A percentile compares a stretch with the other conserved stretches of the same genome.
These are phyloP conservation scores for Thoreauomyces humboldtii DNA, from an alignment of 192 early-diverging fungal genomes.

Conservation along the genomic window DNA sequence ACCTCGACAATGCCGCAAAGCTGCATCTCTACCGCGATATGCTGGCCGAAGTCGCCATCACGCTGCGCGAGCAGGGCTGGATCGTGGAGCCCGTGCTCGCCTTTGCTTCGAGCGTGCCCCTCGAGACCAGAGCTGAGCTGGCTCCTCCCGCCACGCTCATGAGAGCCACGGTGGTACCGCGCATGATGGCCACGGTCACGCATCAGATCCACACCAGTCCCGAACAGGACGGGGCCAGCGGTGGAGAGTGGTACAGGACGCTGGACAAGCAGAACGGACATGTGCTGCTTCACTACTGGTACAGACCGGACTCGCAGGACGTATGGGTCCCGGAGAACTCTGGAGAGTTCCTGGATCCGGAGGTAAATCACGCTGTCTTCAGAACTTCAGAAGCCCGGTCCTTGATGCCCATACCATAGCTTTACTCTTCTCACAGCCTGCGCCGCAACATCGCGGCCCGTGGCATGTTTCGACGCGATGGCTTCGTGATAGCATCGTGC, in stretches of 20 bases:
- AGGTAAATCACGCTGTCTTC: slow-evolving; percentile 1
- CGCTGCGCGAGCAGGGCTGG: neutral
- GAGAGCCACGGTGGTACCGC: slow-evolving; percentile 7
- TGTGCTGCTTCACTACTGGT: slow-evolving; percentile 34
- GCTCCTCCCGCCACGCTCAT: slow-evolving; percentile 1
- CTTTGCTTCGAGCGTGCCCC: neutral
- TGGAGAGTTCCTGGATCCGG: slow-evolving; percentile 32
- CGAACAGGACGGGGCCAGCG: neutral
- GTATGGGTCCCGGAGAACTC: slow-evolving; percentile 21
- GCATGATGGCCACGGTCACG: slow-evolving; percentile 24
- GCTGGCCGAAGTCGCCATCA: slow-evolving; percentile 1
- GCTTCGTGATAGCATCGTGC: slow-evolving; percentile 70
- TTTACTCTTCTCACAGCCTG: too few species aligned
- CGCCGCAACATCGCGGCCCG: slow-evolving; percentile 61
- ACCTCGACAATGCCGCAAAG: slow-evolving; percentile 9
- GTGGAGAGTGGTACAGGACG: slow-evolving; percentile 28
- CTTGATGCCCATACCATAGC: too few species aligned
- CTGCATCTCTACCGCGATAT: neutral
- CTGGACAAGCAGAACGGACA: slow-evolving; percentile 28
- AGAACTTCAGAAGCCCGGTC: too few species aligned
- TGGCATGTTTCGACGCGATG: slow-evolving; percentile 72
- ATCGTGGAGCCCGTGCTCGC: slow-evolving; percentile 7
- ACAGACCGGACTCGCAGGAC: slow-evolving; percentile 30
- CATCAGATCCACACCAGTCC: slow-evolving; percentile 14
- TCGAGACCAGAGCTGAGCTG: slow-evolving; percentile 9